phyloP scores from a whole-genome alignment of 352 stramenopile species.

The Phytophthora hybrid region DNA sequence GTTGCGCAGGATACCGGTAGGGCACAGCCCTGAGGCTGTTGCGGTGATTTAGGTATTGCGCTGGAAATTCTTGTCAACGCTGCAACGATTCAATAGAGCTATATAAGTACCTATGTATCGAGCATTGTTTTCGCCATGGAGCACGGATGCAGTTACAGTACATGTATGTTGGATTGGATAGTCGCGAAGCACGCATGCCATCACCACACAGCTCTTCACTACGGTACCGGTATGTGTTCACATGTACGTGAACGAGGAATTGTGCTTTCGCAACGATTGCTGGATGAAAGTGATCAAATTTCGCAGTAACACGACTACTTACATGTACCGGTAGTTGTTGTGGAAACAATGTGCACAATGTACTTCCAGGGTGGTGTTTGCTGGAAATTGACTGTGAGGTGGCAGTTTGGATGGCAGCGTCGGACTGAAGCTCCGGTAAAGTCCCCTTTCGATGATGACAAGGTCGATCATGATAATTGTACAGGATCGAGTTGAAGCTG shows the following conservation, averaged over 20 bases:
- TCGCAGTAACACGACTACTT: background rate
- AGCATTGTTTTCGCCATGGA: slow-evolving; percentile 3
- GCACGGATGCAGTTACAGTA: too few relatives aligned
- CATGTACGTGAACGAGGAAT: background rate
- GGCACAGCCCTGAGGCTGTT: slow-evolving; percentile 10
- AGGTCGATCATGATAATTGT: slow-evolving; percentile 4
- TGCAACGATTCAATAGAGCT: slow-evolving; percentile 7
- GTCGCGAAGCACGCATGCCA: slow-evolving; percentile 19
- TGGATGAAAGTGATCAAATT: background rate
- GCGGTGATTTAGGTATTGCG: background rate
- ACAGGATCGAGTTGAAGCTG: slow-evolving; percentile 21
- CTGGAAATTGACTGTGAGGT: background rate
- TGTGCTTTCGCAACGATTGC: background rate
- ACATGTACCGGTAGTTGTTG: background rate
- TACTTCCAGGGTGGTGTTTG: background rate
- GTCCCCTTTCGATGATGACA: slow-evolving; percentile 7
- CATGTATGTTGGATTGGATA: slow-evolving; percentile 23
- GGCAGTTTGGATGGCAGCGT: background rate
- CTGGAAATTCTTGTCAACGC: background rate
- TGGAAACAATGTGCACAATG: background rate
- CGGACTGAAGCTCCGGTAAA: slow-evolving; percentile 4
- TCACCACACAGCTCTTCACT: background rate
- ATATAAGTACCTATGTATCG: background rate
- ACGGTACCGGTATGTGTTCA: too few relatives aligned
- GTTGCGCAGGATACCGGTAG: slow-evolving; percentile 26